phyloP scores from a whole-genome alignment of 176 grass and related monocot species.

The Otatea glauca region DNA sequence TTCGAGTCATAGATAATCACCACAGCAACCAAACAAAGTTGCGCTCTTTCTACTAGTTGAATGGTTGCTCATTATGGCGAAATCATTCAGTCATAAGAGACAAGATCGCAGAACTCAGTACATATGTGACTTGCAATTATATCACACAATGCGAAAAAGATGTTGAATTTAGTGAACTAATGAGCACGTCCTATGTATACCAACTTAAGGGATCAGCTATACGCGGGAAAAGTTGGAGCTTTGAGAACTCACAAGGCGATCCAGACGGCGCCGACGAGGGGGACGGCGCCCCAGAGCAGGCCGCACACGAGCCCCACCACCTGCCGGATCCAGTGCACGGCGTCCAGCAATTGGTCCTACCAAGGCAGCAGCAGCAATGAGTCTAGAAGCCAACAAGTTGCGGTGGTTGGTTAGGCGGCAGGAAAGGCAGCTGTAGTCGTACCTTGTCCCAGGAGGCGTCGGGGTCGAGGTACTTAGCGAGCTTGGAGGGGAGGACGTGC shows the following conservation, averaged over 20 bases:
- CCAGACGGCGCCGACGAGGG: conserved; percentile 86
- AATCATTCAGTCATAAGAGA: neutral
- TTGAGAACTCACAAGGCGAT: conserved; percentile 68
- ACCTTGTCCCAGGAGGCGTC: conserved; percentile 88
- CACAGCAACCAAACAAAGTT: neutral
- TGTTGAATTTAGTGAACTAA: neutral
- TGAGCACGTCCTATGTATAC: too few species aligned
- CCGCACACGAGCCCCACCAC: conserved; percentile 71
- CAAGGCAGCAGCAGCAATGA: too few species aligned
- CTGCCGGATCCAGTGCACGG: conserved; percentile 96
- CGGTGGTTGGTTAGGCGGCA: too few species aligned
- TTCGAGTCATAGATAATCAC: neutral
- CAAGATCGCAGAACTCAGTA: neutral
- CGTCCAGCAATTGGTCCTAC: conserved; percentile 85
- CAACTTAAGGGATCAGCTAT: neutral
- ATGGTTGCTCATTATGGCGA: neutral
- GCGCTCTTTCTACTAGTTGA: neutral
- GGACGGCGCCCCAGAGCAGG: conserved; percentile 80
- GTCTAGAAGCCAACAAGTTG: neutral
- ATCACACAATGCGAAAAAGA: neutral
- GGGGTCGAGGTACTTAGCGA: conserved; percentile 85
- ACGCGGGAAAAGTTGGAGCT: neutral
- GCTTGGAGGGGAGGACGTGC: conserved; percentile 63
- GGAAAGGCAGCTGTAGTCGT: neutral
- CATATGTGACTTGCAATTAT: neutral